phyloP scores from a whole-genome alignment of 2,329 filamentous ascomycete species.

The Beauveria caledonica region DNA sequence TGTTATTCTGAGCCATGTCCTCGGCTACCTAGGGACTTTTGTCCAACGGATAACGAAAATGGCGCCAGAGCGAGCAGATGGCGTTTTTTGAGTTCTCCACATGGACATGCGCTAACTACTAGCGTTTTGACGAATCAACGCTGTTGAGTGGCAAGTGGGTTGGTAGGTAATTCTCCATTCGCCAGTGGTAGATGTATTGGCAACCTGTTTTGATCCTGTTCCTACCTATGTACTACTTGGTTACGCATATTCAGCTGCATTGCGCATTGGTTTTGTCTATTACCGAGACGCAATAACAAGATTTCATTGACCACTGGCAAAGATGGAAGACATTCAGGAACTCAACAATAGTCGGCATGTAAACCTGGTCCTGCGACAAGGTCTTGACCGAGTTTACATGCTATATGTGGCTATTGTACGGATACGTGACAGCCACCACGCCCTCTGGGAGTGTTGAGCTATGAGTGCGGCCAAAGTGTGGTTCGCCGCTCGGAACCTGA shows the following conservation, averaged over 20 bases:
- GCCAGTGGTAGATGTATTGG: not conserved
- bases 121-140: not conserved
- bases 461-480: not conserved
- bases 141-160: not conserved
- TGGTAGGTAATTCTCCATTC: not conserved
- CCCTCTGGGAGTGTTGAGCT: not conserved
- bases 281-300: no score
- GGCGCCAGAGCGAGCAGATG: not conserved
- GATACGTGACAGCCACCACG: not conserved
- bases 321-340: no score
- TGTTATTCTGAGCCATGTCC: not conserved
- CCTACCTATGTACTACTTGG: no score
- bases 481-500: not conserved
- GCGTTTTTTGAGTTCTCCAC: not conserved
- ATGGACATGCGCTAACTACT: not conserved
- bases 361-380: no score
- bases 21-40: constrained; percentile 3
- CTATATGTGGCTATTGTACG: no score
- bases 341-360: no score
- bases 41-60: not conserved
- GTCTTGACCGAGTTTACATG: no score
- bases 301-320: no score
- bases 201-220: not conserved
- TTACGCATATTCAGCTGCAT: no score
- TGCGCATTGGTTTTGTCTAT: no score